A percentile compares a stretch with the other conserved stretches of the same genome.
Conservation (phyloP, 768 basidiomycete genomes). For the Mycena maculata region DNA sequence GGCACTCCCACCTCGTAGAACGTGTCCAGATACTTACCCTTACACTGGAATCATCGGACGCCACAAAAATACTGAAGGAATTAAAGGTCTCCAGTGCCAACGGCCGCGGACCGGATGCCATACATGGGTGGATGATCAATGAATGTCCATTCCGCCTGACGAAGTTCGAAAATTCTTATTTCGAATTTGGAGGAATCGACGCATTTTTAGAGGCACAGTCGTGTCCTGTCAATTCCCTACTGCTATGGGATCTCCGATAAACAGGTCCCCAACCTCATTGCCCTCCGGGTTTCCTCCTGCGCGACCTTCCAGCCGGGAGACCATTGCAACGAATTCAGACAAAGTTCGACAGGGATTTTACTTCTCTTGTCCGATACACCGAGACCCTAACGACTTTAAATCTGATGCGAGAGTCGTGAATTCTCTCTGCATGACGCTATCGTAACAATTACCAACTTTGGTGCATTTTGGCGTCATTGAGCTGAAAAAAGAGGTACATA, state of each 20-base stretch:
- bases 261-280: conserved; percentile 10
- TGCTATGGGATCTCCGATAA: background rate
- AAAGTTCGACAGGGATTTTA: background rate
- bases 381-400: conserved; percentile 16
- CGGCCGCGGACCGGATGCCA: background rate
- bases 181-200: background rate
- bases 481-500: background rate
- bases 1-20: background rate
- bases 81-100: background rate
- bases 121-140: conserved; percentile 13
- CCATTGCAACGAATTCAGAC: conserved; percentile 13
- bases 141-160: conserved; percentile 17
- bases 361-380: background rate
- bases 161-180: conserved; percentile 15
- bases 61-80: conserved; percentile 5
- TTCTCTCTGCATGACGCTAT: background rate
- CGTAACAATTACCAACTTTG: background rate
- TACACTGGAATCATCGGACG: background rate
- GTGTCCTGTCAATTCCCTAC: background rate
- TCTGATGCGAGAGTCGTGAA: background rate
- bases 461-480: conserved; percentile 12
- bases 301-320: background rate
- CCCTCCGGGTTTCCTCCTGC: background rate
- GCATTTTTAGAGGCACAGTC: conserved; percentile 9
- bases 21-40: background rate